These are phyloP conservation scores for Vitis rotundifolia DNA, from an alignment of 164 flowering plant species.

Conservation along the genomic window DNA sequence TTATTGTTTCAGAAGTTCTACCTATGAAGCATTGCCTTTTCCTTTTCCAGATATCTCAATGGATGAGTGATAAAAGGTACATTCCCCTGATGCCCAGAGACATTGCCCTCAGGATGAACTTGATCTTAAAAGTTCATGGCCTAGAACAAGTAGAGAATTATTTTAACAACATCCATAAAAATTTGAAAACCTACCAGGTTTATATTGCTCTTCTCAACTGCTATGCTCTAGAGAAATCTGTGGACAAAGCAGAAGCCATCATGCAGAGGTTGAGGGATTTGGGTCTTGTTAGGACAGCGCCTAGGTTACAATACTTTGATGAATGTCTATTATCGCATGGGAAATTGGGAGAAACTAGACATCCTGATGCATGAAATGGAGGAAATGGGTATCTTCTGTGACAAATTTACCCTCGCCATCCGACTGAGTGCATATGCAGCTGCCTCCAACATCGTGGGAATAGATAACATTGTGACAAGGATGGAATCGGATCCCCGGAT, in stretches of 20 bases:
- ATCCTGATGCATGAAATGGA: constrained; percentile 54
- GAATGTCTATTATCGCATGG: constrained; percentile 26
- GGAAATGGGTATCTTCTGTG: constrained; percentile 29
- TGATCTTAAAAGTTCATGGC: constrained; percentile 34
- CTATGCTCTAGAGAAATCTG: constrained; percentile 20
- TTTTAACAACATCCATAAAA: constrained; percentile 19
- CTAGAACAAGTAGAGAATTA: constrained; percentile 31
- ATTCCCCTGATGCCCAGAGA: constrained; percentile 1
- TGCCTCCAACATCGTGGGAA: constrained; percentile 32
- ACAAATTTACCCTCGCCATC: constrained; percentile 28
- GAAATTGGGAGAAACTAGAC: constrained; percentile 43
- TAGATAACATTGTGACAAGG: constrained; percentile 35
- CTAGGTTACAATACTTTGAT: constrained; percentile 27
- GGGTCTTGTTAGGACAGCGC: constrained; percentile 3
- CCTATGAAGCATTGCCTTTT: too few relatives aligned
- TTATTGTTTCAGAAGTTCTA: too few relatives aligned
- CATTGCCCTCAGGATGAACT: constrained; percentile 26
- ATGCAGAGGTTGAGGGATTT: constrained; percentile 24
- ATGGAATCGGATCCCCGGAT: constrained; percentile 32
- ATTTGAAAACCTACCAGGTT: constrained; percentile 2
- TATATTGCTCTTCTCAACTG: constrained; percentile 34
- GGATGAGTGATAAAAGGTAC: constrained; percentile 45
- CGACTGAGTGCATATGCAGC: constrained; percentile 35
- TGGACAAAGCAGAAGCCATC: constrained; percentile 36
- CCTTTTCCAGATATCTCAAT: constrained; percentile 40